Conservation (phyloP, 2,329 filamentous ascomycete species). For the Rutstroemia sp. region DNA sequence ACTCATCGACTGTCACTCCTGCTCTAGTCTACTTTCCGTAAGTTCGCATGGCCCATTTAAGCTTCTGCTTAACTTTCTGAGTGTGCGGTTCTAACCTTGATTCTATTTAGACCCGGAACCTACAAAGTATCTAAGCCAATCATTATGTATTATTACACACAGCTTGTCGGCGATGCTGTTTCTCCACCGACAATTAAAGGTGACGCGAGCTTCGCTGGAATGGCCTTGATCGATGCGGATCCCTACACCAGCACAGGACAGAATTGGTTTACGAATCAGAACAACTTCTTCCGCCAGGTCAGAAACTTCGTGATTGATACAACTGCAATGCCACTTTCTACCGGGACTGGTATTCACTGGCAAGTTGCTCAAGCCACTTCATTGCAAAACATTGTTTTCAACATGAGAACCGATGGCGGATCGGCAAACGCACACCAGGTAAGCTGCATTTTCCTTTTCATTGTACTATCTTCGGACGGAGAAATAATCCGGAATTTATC, state of each 20-base stretch:
- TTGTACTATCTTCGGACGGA: background rate
- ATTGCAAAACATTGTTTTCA: slow-evolving; percentile 73
- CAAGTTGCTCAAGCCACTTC: slow-evolving; percentile 79
- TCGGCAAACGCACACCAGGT: slow-evolving; percentile 56
- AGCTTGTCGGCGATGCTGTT: slow-evolving; percentile 76
- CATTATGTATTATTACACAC: slow-evolving; percentile 85
- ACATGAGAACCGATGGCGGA: slow-evolving; percentile 63
- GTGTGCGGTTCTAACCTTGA: slow-evolving; percentile 28
- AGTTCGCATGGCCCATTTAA: background rate
- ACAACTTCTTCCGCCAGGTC: slow-evolving; percentile 56
- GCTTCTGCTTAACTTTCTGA: too few species aligned
- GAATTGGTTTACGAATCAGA: slow-evolving; percentile 75
- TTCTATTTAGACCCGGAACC: slow-evolving; percentile 51
- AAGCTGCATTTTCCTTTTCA: background rate
- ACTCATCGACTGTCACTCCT: slow-evolving; percentile 75
- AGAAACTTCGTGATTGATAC: slow-evolving; percentile 78
- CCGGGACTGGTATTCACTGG: slow-evolving; percentile 72
- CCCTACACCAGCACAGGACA: slow-evolving; percentile 64
- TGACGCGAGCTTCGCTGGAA: slow-evolving; percentile 64
- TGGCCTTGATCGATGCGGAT: slow-evolving; percentile 83
- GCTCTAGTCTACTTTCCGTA: slow-evolving; percentile 75
- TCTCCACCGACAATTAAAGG: slow-evolving; percentile 70
- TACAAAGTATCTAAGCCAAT: slow-evolving; percentile 77
- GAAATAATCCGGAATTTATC: background rate
- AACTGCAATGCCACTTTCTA: slow-evolving; percentile 51